Base-by-base conservation (phyloP, 1,139 yeast species). In the Keqinozyma sinolaborantium region DNA sequence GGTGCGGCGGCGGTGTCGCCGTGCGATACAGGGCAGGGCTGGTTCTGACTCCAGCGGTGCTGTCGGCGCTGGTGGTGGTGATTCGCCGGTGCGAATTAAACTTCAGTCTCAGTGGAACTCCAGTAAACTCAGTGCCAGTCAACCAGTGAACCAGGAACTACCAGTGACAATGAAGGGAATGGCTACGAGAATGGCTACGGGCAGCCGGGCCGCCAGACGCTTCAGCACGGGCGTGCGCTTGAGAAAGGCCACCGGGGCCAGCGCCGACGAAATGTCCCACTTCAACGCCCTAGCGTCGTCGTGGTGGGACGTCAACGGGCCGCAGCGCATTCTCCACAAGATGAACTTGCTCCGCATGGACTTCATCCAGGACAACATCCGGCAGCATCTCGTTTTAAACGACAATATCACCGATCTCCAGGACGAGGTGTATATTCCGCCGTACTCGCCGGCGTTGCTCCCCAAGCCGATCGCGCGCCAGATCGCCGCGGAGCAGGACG, bases 291-390 rank as follows among this genome's bases (percentile, higher is more conserved):
- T 92, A 31, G 98, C 99, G 1, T 71, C 83, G 10, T 61, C 86
- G 15, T 92, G 98, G 99, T 92, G 99, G 98, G 95, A 94, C 50
- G 81, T 85, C 12, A 64, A 81, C 42, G 98, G 98, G 0, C 85
- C 97, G 3, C 97, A 92, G 52, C 65, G 97, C 24, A 85, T 92
- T 35, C 70, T 94, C 29, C 98, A 92, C 60, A 84, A 88, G 59
- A 92, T 92, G 98, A 94, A 92, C 53, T 64, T 86, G 33, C 68
- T 86, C 31, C 68, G 98, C 41, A 74, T 92, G 82, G 97, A 90
- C 53, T 92, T 87, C 53, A 79, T 92, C 30, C 76, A 75, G 37
- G 70, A 72, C 5, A 81, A 79, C 0, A 62, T 90, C 20, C 61
- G 70, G 31, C 49, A 59, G 11, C 64, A 70, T 37, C 53, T 80